These are phyloP conservation scores for Chaetomidium leptoderma DNA, from an alignment of 495 filamentous ascomycete genomes.

Conservation along the genomic window DNA sequence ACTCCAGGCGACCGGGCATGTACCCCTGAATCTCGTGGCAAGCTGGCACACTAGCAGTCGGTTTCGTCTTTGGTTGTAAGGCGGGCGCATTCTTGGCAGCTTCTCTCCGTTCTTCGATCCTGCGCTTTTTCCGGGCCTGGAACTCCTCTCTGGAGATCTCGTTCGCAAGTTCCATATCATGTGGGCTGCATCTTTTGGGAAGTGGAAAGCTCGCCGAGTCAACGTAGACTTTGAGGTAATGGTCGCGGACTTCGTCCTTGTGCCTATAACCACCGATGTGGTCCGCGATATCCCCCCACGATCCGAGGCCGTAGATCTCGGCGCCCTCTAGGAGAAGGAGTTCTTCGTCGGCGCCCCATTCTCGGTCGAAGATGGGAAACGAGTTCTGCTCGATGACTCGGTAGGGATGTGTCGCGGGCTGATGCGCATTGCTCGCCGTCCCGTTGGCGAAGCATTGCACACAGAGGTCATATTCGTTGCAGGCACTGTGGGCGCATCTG, in stretches of 20 bases:
- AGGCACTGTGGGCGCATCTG: conserved; percentile 74
- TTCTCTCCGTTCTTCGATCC: conserved; percentile 90
- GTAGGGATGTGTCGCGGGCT: conserved; percentile 77
- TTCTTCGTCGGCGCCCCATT: conserved; percentile 98
- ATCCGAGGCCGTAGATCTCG: conserved; percentile 95
- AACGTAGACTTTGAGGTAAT: conserved; percentile 86
- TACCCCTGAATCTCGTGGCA: conserved; percentile 98
- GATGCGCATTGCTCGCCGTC: conserved; percentile 70
- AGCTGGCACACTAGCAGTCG: conserved; percentile 84
- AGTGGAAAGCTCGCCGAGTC: conserved; percentile 79
- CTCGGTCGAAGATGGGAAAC: conserved; percentile 87
- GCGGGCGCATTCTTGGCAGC: conserved; percentile 78
- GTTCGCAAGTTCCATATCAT: conserved; percentile 70
- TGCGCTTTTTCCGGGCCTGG: conserved; percentile 85
- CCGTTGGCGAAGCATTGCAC: conserved; percentile 89
- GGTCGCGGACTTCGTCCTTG: conserved; percentile 91
- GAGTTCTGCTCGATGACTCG: conserved; percentile 98
- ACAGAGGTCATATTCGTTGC: conserved; percentile 94
- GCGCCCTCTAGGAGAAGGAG: conserved; percentile 86
- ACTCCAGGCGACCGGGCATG: conserved; percentile 96
- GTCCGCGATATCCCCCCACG: conserved; percentile 96
- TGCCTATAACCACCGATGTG: conserved; percentile 92
- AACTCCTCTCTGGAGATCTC: conserved; percentile 86
- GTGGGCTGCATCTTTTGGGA: conserved; percentile 74
- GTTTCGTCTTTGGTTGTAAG: conserved; percentile 87